Conservation (phyloP, 2,329 filamentous ascomycete genomes). For the Epichloe typhina region DNA sequence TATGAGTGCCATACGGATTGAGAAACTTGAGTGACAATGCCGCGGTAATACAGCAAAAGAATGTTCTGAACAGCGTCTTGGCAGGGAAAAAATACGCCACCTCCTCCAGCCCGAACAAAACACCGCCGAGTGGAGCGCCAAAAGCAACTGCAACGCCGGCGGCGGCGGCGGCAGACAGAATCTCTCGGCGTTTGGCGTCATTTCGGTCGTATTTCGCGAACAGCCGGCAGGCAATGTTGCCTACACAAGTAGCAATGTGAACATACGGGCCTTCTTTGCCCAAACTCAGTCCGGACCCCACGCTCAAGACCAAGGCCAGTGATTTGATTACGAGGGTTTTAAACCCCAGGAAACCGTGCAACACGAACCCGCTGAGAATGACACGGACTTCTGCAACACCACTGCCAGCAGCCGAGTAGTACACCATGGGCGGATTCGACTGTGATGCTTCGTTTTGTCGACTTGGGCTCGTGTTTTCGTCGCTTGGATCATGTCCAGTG, state of each 20-base stretch:
- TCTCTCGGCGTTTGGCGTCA: conserved; percentile 85
- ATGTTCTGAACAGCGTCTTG: conserved; percentile 92
- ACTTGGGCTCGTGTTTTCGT: conserved; percentile 31
- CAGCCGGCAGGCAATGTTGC: conserved; percentile 88
- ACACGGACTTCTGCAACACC: conserved; percentile 96
- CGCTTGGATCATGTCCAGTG: conserved; percentile 27
- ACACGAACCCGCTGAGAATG: conserved; percentile 92
- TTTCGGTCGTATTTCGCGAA: conserved; percentile 91
- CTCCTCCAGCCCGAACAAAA: conserved; percentile 88
- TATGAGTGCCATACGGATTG: conserved; percentile 89
- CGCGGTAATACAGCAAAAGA: conserved; percentile 94
- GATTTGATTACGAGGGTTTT: conserved; percentile 82
- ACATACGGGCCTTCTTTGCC: conserved; percentile 94
- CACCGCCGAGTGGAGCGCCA: conserved; percentile 74
- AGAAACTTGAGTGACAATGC: conserved; percentile 87
- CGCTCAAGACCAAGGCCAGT: conserved; percentile 68
- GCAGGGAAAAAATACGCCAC: conserved; percentile 95
- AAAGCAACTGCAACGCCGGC: conserved; percentile 91
- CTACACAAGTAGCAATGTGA: conserved; percentile 91
- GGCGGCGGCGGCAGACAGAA: conserved; percentile 83
- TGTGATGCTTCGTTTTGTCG: conserved; percentile 24
- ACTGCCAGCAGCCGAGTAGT: conserved; percentile 90
- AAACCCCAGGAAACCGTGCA: conserved; percentile 87
- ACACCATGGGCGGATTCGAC: conserved; percentile 60
- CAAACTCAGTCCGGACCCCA: conserved; percentile 82